Conservation (phyloP, 1,139 yeast genomes). For the Citeromyces hawaiiensis region DNA sequence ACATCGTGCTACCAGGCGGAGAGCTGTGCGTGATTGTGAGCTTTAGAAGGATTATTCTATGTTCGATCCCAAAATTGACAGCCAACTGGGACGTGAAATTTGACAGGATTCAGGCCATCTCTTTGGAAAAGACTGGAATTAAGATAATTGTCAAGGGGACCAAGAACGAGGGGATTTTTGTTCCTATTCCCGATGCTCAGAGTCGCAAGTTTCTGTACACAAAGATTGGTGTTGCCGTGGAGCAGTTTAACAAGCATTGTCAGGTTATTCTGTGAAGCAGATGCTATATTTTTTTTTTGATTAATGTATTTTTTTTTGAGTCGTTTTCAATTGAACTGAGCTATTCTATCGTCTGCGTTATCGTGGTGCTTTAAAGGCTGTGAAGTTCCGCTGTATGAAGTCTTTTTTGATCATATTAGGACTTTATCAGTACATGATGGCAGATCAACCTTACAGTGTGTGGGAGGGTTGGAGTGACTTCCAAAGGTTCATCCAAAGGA, state of each 20-base stretch:
- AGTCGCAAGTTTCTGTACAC: slow-evolving; percentile 58
- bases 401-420: too few relatives aligned
- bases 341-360: too few relatives aligned
- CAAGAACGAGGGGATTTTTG: slow-evolving; percentile 26
- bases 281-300: too few relatives aligned
- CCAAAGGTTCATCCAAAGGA: too few relatives aligned
- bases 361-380: too few relatives aligned
- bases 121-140: slow-evolving; percentile 73
- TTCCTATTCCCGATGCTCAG: slow-evolving; percentile 63
- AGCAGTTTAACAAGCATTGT: slow-evolving; percentile 57
- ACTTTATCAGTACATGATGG: too few relatives aligned
- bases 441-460: too few relatives aligned
- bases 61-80: slow-evolving; percentile 48
- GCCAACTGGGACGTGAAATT: slow-evolving; percentile 56
- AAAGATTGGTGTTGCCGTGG: slow-evolving; percentile 70
- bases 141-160: slow-evolving; percentile 58
- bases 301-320: too few relatives aligned
- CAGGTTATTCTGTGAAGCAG: slow-evolving; percentile 24
- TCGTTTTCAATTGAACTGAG: too few relatives aligned
- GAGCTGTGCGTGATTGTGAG: slow-evolving; percentile 72
- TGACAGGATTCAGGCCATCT: slow-evolving; percentile 50
- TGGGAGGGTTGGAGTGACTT: too few relatives aligned
- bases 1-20: slow-evolving; percentile 68
- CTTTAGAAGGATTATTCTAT: slow-evolving; percentile 52
- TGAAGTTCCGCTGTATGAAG: too few relatives aligned